Evolutionary conservation across 257 asterid genomes (phyloP), one percentile per base, ranked within the genome.

Genomic region (Misopates orontium): DNA sequence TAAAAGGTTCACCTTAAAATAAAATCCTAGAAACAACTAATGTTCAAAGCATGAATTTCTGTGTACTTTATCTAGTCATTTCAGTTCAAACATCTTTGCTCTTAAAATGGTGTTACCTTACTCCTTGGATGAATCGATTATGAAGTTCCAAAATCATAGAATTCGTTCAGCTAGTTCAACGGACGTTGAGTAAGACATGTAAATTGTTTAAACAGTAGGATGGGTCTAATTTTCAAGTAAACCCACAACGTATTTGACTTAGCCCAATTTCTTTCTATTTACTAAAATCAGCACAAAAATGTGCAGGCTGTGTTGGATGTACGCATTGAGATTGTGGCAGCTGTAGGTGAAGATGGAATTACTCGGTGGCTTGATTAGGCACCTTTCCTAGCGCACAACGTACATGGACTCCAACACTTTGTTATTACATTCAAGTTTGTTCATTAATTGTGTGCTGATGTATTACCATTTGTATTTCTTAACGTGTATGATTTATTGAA

Each of bases 341-440:
- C 96, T 12, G 79, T 83, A 19, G 97, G 97, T 52, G 97, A 94
- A 73, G 99, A 94, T 56, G 99, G 99, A 23, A 79, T 94, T 21
- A 83, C 97, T 50, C 95, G 97, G 70, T 94, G 99, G 99, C 95
- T 94, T 61, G 96, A 90, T 73, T 90, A 90, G 77, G 75, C 48
- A 13, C 8, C 60, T 54, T 1, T 8, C 61, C 31, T 42, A 19
- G 31, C 9, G 23, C 32, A 51, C 16, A 65, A 32, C 74, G 47
- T 21, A 40, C 40, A 45, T 54, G 24, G 62, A 28, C 36, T 23
- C n/a, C 17, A 45, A 36, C 62, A 31, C 31, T 74, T 47, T 74
- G 42, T 69, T 56, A 50, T n/a, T 21, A 8, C 71, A 28, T 55
- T 66, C 65, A 31, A 62, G 71, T 67, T 78, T 74, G 74, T 62